These are phyloP conservation scores for Arctium lappa DNA, from an alignment of 129 eudicot genomes.

Conservation along the genomic window DNA sequence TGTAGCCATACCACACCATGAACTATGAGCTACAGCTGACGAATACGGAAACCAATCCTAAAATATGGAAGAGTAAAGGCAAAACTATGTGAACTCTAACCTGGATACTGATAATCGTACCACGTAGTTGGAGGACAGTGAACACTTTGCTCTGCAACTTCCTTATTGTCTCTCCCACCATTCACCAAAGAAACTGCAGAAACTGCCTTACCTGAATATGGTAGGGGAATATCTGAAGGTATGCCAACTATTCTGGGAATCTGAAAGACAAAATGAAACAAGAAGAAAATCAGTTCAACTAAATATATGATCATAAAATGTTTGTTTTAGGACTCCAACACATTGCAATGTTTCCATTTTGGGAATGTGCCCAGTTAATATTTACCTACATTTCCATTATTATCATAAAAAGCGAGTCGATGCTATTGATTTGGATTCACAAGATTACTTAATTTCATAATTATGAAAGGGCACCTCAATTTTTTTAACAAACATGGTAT, in stretches of 20 bases:
- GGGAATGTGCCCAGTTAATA: not conserved
- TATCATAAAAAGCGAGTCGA: not conserved
- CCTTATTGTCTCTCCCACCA: constrained; percentile 34
- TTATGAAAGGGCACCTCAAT: not conserved
- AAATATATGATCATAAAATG: not conserved
- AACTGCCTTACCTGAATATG: constrained; percentile 24
- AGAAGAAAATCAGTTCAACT: not conserved
- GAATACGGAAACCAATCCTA: not conserved
- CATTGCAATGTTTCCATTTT: not conserved
- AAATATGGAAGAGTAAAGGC: not conserved
- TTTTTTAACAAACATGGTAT: not conserved
- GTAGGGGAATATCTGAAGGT: constrained; percentile 18
- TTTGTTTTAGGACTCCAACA: not conserved
- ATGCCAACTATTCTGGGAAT: constrained; percentile 35
- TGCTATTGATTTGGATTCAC: not conserved
- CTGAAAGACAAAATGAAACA: constrained; percentile 22
- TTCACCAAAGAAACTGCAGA: constrained; percentile 33
- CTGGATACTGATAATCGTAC: constrained; percentile 60
- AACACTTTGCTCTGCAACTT: constrained; percentile 38
- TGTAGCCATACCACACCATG: not conserved
- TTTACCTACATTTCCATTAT: not conserved
- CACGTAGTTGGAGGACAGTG: constrained; percentile 40
- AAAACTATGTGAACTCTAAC: constrained; percentile 31
- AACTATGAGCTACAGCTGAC: not conserved
- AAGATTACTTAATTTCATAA: not conserved